Conservation (phyloP, 257 asterid species). For the Lavandula angustifolia region DNA sequence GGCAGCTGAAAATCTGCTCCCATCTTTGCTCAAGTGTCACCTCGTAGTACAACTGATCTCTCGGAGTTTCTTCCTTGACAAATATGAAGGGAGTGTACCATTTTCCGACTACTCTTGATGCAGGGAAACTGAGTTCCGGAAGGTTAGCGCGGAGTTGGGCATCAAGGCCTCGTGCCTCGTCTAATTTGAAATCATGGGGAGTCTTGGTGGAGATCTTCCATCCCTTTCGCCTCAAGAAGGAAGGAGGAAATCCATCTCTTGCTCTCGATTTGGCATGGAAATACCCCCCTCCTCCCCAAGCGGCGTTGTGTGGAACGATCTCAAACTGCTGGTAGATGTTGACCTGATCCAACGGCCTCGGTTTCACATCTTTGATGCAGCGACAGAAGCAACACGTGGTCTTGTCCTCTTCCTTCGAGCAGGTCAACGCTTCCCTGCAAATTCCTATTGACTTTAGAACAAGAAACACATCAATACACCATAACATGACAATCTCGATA, state of each 20-base stretch:
- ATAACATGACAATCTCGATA: background rate
- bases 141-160: constrained; percentile 35
- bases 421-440: constrained; percentile 56
- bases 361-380: constrained; percentile 44
- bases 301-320: constrained; percentile 18
- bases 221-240: constrained; percentile 39
- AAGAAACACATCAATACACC: background rate
- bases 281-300: constrained; percentile 9
- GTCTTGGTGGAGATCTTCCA: constrained; percentile 43
- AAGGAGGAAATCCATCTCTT: constrained; percentile 49
- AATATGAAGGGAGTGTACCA: constrained; percentile 68
- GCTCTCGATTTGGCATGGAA: constrained; percentile 41
- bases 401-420: constrained; percentile 63
- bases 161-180: constrained; percentile 44
- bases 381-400: constrained; percentile 51
- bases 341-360: constrained; percentile 53
- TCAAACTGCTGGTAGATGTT: constrained; percentile 51
- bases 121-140: constrained; percentile 27
- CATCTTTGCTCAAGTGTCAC: constrained; percentile 58
- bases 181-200: constrained; percentile 32
- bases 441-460: background rate
- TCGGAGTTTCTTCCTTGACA: constrained; percentile 48
- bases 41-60: constrained; percentile 50
- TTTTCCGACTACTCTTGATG: constrained; percentile 38
- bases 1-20: constrained; percentile 46